These are phyloP conservation scores for Claviceps sorghi DNA, from an alignment of 2,329 filamentous ascomycete genomes.

Conservation along the genomic window DNA sequence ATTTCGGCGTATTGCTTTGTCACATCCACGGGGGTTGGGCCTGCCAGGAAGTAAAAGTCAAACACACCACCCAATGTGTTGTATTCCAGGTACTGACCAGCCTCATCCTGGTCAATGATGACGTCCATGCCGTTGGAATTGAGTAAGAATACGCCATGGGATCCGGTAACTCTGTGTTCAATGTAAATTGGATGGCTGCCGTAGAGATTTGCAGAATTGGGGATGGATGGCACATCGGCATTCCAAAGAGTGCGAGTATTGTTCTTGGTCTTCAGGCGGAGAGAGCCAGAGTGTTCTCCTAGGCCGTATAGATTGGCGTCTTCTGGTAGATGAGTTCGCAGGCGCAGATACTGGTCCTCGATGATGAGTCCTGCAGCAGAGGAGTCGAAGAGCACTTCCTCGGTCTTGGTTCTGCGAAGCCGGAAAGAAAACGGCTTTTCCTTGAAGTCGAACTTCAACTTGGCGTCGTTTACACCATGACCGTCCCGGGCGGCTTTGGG, in stretches of 20 bases:
- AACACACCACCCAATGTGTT: conserved; percentile 64
- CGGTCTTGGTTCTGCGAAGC: conserved; percentile 24
- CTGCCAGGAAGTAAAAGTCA: conserved; percentile 54
- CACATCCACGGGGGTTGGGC: conserved; percentile 42
- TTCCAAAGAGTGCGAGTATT: conserved; percentile 59
- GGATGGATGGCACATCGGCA: conserved; percentile 48
- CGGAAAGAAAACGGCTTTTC: conserved; percentile 48
- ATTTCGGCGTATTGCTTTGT: conserved; percentile 44
- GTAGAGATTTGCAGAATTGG: conserved; percentile 52
- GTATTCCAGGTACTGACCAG: conserved; percentile 57
- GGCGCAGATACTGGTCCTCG: conserved; percentile 56
- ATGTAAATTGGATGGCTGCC: conserved; percentile 63
- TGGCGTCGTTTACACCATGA: conserved; percentile 13
- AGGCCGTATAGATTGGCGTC: conserved; percentile 59
- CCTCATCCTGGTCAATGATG: conserved; percentile 49
- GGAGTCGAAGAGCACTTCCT: conserved; percentile 48
- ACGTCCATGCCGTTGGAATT: conserved; percentile 69
- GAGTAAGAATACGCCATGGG: conserved; percentile 53
- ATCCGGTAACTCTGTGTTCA: conserved; percentile 46
- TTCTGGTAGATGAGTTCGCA: conserved; percentile 51
- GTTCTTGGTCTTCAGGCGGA: conserved; percentile 48
- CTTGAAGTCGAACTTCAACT: conserved; percentile 27
- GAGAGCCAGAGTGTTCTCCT: conserved; percentile 57
- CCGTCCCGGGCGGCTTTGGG: conserved; percentile 22
- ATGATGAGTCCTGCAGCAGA: conserved; percentile 50